A percentile compares a stretch with the other conserved stretches of the same genome.
These are phyloP conservation scores for Leccinum variicolor DNA, from an alignment of 768 basidiomycete species.

Conservation along the genomic window DNA sequence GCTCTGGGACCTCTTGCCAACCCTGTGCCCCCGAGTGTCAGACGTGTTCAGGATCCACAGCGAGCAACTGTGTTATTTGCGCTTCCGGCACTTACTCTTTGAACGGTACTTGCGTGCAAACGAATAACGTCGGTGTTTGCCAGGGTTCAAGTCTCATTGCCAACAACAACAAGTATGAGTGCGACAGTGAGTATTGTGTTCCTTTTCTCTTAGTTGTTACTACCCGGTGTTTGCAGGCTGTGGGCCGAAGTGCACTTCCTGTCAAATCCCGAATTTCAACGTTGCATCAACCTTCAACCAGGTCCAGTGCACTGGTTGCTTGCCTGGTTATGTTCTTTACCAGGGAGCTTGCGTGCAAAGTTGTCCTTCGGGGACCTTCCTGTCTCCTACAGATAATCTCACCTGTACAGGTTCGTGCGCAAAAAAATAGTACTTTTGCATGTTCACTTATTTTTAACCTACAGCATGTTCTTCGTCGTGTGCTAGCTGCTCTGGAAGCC, in stretches of 20 bases:
- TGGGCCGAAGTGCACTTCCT: conserved; percentile 77
- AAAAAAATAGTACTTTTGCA: background rate
- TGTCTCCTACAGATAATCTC: conserved; percentile 65
- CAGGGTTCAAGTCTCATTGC: conserved; percentile 65
- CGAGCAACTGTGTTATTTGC: conserved; percentile 72
- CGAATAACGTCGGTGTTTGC: conserved; percentile 70
- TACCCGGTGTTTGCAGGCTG: conserved; percentile 50
- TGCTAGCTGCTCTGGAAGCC: conserved; percentile 61
- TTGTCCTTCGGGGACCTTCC: conserved; percentile 74
- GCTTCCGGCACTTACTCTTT: conserved; percentile 56
- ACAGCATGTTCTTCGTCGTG: conserved; percentile 73
- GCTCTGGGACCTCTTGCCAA: conserved; percentile 50
- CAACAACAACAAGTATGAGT: conserved; percentile 79
- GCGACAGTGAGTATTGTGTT: conserved; percentile 55
- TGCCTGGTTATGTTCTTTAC: conserved; percentile 73
- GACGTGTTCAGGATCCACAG: conserved; percentile 66
- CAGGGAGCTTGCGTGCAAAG: conserved; percentile 63
- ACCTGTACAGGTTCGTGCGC: conserved; percentile 65
- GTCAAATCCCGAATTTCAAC: conserved; percentile 70
- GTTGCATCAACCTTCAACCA: conserved; percentile 61
- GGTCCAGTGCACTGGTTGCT: conserved; percentile 72
- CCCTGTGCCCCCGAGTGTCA: conserved; percentile 63
- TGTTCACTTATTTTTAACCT: conserved; percentile 8
- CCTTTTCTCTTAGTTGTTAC: background rate
- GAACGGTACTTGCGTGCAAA: conserved; percentile 67